phyloP scores from a whole-genome alignment of 257 asterid genomes.

The Lantana camara region DNA sequence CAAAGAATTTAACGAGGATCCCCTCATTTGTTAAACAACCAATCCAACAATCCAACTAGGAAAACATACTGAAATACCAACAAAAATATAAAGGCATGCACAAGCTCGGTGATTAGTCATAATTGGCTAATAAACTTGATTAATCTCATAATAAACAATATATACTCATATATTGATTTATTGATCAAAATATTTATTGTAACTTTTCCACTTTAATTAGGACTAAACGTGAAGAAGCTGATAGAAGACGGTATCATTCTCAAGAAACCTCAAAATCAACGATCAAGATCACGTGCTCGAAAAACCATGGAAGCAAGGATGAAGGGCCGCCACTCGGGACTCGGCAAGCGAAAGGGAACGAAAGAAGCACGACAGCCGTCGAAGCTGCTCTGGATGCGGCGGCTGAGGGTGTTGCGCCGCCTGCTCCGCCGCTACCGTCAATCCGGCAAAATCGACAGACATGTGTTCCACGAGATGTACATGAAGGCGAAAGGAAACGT shows the following conservation, averaged over 20 bases:
- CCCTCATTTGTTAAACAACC: too few relatives aligned
- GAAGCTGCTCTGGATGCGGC: constrained; percentile 33
- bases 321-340: constrained; percentile 38
- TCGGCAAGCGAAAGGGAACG: constrained; percentile 45
- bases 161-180: too few relatives aligned
- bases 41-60: too few relatives aligned
- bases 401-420: constrained; percentile 31
- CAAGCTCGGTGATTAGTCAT: too few relatives aligned
- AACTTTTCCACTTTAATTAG: not conserved
- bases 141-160: too few relatives aligned
- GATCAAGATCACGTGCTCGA: constrained; percentile 35
- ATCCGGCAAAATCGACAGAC: constrained; percentile 36
- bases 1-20: too few relatives aligned
- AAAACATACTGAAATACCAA: too few relatives aligned
- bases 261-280: constrained; percentile 34
- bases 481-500: constrained; percentile 27
- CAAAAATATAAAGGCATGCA: too few relatives aligned
- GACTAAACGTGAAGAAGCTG: constrained; percentile 26
- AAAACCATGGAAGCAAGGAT: constrained; percentile 31
- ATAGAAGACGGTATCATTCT: constrained; percentile 30
- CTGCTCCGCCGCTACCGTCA: constrained; percentile 25
- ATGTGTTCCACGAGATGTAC: constrained; percentile 40
- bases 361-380: constrained; percentile 39
- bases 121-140: too few relatives aligned
- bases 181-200: too few relatives aligned